Conservation (phyloP, 2,329 filamentous ascomycete species). For the Fusarium euwallaceae region DNA sequence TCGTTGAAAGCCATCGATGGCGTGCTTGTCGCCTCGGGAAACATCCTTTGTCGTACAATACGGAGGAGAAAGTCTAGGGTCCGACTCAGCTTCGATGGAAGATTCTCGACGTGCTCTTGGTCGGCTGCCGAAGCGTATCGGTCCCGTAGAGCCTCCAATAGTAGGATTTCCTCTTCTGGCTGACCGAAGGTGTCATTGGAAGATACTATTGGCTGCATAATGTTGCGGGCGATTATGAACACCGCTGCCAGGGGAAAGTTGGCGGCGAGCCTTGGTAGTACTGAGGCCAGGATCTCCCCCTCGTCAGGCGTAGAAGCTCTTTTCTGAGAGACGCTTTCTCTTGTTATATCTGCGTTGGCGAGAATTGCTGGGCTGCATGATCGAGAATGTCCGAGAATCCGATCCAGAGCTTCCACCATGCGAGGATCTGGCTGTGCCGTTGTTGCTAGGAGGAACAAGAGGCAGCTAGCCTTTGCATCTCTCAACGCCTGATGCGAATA, state of each 20-base stretch:
- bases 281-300: slow-evolving; percentile 15
- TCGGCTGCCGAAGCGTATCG: slow-evolving; percentile 33
- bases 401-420: slow-evolving; percentile 30
- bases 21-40: slow-evolving; percentile 22
- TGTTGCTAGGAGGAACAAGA: slow-evolving; percentile 41
- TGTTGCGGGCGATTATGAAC: slow-evolving; percentile 36
- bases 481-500: slow-evolving; percentile 8
- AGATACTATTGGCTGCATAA: slow-evolving; percentile 35
- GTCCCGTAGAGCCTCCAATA: slow-evolving; percentile 43
- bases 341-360: not conserved
- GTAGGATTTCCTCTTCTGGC: slow-evolving; percentile 44
- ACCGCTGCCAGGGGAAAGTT: slow-evolving; percentile 42
- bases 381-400: slow-evolving; percentile 22
- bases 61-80: slow-evolving; percentile 31
- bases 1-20: slow-evolving; percentile 44
- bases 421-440: slow-evolving; percentile 25
- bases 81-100: slow-evolving; percentile 38
- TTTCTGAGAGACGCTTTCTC: not conserved
- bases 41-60: slow-evolving; percentile 37
- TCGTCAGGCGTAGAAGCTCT: slow-evolving; percentile 9
- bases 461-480: slow-evolving; percentile 44
- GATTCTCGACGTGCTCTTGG: slow-evolving; percentile 34
- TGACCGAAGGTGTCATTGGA: slow-evolving; percentile 12
- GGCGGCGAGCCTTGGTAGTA: slow-evolving; percentile 36
- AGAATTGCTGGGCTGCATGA: not conserved